Evolutionary conservation across 2,329 filamentous ascomycete species (phyloP), one percentile per base, ranked within the genome.

Genomic region (Alternaria sp.): DNA sequence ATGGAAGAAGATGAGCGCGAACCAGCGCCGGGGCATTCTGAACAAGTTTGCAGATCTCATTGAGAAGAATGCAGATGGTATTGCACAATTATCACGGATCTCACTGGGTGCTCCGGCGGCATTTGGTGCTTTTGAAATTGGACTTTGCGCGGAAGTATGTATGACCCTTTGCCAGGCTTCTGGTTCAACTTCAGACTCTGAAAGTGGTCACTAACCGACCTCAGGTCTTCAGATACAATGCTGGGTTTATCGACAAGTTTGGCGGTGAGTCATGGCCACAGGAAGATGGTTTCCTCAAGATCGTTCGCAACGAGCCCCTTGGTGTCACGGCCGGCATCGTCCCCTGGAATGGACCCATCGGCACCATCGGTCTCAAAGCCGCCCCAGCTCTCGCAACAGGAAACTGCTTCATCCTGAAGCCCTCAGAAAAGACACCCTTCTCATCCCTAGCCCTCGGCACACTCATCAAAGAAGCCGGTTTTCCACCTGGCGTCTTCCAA

Each of bases 91-190:
- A 7, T 82, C 80, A 0, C 70, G 83, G 5, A 77, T 85, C 54
- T 83, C 82, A 0, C 74, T 85, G 20, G 83, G 82, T 3, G 79
- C 81, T 0, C 82, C 83, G 8, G 76, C 73, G 4, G 69, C 79
- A 0, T 83, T 84, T 58, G 82, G 82, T 14, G 74, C 76, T 22
- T 82, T 82, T 46, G 82, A 83, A 67, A 73, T 81, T 46, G 78
- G 68, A 6, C 64, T 78, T 30, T 77, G 73, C 63, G 72, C 74
- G 8, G 78, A 79, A 62, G 72, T 74, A 61, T 41, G 67, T 30
- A 14, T 14, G 4, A 51, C 14, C 16, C 5, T 7, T 22, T 53
- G 70, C 68, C 1, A 69, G 66, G 0, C 65, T 4, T 41, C 18
- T 12, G 6, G 18, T 3, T 7, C 5, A 18, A 12, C 18, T 9